phyloP scores from a whole-genome alignment of 257 asterid species.

The Fraxinus anomala region DNA sequence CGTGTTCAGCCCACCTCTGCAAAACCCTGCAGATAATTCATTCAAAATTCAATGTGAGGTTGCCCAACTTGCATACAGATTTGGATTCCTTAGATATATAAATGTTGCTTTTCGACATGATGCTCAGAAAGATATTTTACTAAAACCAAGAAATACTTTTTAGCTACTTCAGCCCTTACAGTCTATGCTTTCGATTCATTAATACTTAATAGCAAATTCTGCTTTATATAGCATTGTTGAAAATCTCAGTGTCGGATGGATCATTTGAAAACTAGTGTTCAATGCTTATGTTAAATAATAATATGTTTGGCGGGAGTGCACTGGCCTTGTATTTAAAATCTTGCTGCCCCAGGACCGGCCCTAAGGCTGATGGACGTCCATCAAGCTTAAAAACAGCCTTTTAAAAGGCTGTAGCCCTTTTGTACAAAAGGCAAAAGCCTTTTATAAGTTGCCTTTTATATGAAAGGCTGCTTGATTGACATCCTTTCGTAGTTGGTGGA shows the following conservation, averaged over 20 bases:
- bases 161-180: neutral
- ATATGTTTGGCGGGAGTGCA: neutral
- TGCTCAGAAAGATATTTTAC: neutral
- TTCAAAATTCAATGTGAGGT: conserved; percentile 5
- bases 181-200: neutral
- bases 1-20: conserved; percentile 94
- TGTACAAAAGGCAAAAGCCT: too few species aligned
- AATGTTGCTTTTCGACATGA: neutral
- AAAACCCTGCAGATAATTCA: conserved; percentile 61
- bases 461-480: too few species aligned
- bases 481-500: too few species aligned
- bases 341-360: too few species aligned
- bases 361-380: too few species aligned
- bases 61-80: neutral
- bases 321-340: neutral
- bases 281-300: neutral
- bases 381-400: too few species aligned
- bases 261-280: neutral
- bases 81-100: neutral
- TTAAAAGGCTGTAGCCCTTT: too few species aligned
- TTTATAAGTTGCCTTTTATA: too few species aligned
- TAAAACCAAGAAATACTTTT: neutral
- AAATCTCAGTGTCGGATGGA: neutral
- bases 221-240: conserved; percentile 6
- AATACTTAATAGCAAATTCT: neutral